Conservation (phyloP, 441 rosid species). For the Mallotus japonicus region DNA sequence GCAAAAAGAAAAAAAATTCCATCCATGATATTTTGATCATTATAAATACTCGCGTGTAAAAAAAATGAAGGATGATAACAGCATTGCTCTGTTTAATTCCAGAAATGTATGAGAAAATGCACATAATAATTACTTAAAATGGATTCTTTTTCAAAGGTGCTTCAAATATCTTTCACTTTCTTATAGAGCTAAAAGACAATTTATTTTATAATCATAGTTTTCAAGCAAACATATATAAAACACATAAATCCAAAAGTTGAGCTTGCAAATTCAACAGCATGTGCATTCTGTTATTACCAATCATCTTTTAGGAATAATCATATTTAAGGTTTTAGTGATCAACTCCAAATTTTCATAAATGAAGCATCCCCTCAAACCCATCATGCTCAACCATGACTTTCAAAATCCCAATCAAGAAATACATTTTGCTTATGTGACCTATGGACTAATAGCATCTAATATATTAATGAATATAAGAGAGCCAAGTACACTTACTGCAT, state of each 20-base stretch:
- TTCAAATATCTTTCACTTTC: not conserved
- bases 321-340: not conserved
- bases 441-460: not conserved
- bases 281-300: not conserved
- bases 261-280: not conserved
- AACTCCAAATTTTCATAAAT: not conserved
- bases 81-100: conserved; percentile 1
- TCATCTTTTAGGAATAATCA: not conserved
- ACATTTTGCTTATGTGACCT: not conserved
- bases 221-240: not conserved
- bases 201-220: not conserved
- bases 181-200: not conserved
- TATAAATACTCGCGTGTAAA: not conserved
- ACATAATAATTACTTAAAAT: not conserved
- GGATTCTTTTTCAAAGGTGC: not conserved
- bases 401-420: conserved; percentile 8
- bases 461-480: conserved; percentile 15
- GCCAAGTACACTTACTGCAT: conserved; percentile 35
- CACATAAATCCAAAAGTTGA: not conserved
- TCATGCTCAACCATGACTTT: not conserved
- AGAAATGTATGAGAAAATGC: not conserved
- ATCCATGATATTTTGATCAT: not conserved
- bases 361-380: too few relatives aligned
- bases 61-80: not conserved
- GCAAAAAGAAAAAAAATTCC: not conserved